A percentile compares a stretch with the other conserved stretches of the same genome.
These are phyloP conservation scores for Wickerhamomyces chambardii DNA, from an alignment of 805 yeast genomes.

Conservation along the genomic window DNA sequence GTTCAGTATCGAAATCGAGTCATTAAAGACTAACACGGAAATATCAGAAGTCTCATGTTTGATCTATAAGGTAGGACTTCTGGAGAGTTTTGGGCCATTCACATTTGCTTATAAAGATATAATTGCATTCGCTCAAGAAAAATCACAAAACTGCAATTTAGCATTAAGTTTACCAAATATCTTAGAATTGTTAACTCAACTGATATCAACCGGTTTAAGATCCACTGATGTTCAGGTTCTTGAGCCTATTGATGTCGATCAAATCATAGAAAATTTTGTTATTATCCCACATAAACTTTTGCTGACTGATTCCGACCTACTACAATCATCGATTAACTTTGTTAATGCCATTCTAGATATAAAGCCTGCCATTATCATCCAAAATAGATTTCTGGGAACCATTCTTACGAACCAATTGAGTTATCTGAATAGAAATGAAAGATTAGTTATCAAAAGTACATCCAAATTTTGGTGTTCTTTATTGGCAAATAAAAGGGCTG, in stretches of 20 bases:
- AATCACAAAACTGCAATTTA: slow-evolving; percentile 6
- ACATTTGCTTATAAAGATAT: slow-evolving; percentile 35
- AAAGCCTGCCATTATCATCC: slow-evolving; percentile 38
- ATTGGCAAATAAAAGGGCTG: slow-evolving; percentile 36
- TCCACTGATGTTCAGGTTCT: slow-evolving; percentile 2
- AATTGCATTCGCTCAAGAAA: slow-evolving; percentile 28
- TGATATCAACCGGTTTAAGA: slow-evolving; percentile 11
- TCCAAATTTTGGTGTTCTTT: slow-evolving; percentile 46
- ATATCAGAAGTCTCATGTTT: slow-evolving; percentile 57
- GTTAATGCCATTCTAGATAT: slow-evolving; percentile 39
- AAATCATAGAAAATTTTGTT: slow-evolving; percentile 11
- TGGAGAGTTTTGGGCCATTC: slow-evolving; percentile 65
- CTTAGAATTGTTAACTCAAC: slow-evolving; percentile 10
- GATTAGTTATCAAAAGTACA: slow-evolving; percentile 37
- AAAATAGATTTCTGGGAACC: slow-evolving; percentile 11
- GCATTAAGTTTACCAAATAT: slow-evolving; percentile 3
- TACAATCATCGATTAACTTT: slow-evolving; percentile 42
- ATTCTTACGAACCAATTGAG: slow-evolving; percentile 16
- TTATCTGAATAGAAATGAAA: slow-evolving; percentile 30
- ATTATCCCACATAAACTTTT: slow-evolving; percentile 17
- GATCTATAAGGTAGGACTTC: slow-evolving; percentile 54
- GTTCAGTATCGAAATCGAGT: slow-evolving; percentile 29
- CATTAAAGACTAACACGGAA: slow-evolving; percentile 31
- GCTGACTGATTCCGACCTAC: slow-evolving; percentile 48
- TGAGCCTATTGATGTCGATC: slow-evolving; percentile 5